phyloP scores from a whole-genome alignment of 306 rosid species.

The Lupinus albus region DNA sequence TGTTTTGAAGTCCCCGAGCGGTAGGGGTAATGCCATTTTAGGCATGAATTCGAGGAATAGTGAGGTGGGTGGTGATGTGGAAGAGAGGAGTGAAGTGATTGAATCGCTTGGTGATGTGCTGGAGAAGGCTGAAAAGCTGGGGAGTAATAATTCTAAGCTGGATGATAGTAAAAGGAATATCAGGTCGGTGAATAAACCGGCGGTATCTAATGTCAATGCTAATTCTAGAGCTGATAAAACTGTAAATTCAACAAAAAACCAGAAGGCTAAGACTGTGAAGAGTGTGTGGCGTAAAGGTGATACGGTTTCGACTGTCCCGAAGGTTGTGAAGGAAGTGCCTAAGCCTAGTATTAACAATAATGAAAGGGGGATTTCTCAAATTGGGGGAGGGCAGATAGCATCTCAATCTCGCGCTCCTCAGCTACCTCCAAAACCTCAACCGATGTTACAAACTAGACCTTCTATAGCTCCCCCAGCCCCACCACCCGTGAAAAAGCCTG shows the following conservation, averaged over 20 bases:
- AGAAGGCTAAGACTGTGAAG: slow-evolving; percentile 70
- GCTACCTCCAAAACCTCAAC: slow-evolving; percentile 65
- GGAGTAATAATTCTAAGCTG: slow-evolving; percentile 39
- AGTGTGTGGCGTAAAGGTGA: slow-evolving; percentile 99
- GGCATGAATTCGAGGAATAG: slow-evolving; percentile 47
- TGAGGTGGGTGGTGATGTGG: slow-evolving; percentile 46
- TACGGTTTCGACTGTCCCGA: slow-evolving; percentile 60
- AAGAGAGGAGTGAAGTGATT: slow-evolving; percentile 76
- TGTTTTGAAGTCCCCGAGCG: slow-evolving; percentile 58
- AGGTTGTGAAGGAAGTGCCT: slow-evolving; percentile 64
- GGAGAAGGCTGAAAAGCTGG: slow-evolving; percentile 93
- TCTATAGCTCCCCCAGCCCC: slow-evolving; percentile 64
- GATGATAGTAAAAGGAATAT: slow-evolving; percentile 53
- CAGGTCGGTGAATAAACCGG: slow-evolving; percentile 53
- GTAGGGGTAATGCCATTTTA: slow-evolving; percentile 48
- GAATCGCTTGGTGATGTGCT: slow-evolving; percentile 93
- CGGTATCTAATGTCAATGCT: slow-evolving; percentile 40
- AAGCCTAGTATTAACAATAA: slow-evolving; percentile 46
- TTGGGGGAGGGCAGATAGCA: slow-evolving; percentile 43
- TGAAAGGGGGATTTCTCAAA: slow-evolving; percentile 48
- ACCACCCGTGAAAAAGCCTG: slow-evolving; percentile 64
- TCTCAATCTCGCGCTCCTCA: slow-evolving; percentile 52
- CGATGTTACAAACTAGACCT: slow-evolving; percentile 72
- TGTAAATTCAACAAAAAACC: slow-evolving; percentile 33
- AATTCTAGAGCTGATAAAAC: slow-evolving; percentile 41